A percentile compares a stretch with the other conserved stretches of the same genome.
Conservation (phyloP, 2,329 filamentous ascomycete genomes). For the Pseudocercospora eumusae region DNA sequence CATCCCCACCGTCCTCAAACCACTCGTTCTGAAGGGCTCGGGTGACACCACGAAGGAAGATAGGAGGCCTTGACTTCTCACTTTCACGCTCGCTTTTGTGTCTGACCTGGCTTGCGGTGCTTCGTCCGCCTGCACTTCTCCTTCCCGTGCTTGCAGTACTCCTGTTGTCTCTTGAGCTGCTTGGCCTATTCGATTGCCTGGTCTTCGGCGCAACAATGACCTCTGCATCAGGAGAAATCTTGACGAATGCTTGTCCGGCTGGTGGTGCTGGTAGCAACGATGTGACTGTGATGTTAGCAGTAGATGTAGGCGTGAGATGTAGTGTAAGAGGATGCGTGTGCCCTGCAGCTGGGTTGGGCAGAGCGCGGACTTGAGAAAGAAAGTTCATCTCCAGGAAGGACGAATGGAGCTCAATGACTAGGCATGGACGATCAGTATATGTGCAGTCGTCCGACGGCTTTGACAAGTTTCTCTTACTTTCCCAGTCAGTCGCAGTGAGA, state of each 20-base stretch:
- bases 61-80: conserved; percentile 61
- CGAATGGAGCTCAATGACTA: conserved; percentile 90
- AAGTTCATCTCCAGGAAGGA: conserved; percentile 94
- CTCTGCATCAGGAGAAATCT: conserved; percentile 90
- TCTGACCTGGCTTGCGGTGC: conserved; percentile 69
- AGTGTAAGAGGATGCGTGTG: conserved; percentile 79
- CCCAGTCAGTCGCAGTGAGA: conserved; percentile 93
- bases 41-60: conserved; percentile 82
- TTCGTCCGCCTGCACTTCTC: conserved; percentile 70
- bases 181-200: conserved; percentile 62
- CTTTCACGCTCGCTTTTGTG: conserved; percentile 62
- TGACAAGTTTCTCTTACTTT: conserved; percentile 56
- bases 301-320: conserved; percentile 92
- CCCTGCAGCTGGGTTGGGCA: conserved; percentile 73
- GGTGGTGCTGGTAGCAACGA: conserved; percentile 76
- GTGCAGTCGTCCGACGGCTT: background rate
- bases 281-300: conserved; percentile 84
- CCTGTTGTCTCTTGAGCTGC: conserved; percentile 67
- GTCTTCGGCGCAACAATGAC: conserved; percentile 96
- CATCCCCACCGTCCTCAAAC: conserved; percentile 58
- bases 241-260: conserved; percentile 74
- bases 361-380: conserved; percentile 84
- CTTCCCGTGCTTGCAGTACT: conserved; percentile 79
- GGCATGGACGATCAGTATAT: background rate
- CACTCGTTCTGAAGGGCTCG: conserved; percentile 68